Evolutionary conservation across 164 flowering plant species (phyloP), one percentile per base, ranked within the genome.

Genomic region (Aristolochia fimbriata): DNA sequence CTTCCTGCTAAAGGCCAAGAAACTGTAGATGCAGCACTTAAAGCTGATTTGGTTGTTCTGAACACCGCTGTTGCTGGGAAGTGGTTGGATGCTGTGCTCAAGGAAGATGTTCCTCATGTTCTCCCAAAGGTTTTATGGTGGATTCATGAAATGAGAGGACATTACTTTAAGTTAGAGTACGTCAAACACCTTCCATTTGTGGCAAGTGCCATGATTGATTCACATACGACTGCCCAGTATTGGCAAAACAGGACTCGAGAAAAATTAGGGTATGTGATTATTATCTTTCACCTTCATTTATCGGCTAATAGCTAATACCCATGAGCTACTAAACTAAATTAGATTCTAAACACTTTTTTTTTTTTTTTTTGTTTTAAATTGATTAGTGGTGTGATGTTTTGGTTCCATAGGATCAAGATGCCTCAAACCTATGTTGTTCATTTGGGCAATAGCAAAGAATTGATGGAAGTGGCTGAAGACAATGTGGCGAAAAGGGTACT

Each of bases 131-230:
- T 90, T 62, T 76, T 94, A 69, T 94, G 99, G 99, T 94, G 99
- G 99, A 94, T 94, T 71, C 99, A 91, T 80, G 99, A 94, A 76
- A 94, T 94, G 96, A 79, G 97, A 58, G 99, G 99, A 48, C 96
- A 94, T 73, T 94, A 94, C 73, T 94, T 88, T 79, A 88, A 80
- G 65, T 17, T 81, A 71, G 96, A 88, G 63, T 90, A 78, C 64
- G 95, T 94, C 43, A 91, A 88, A 81, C 88, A 94, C 81, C 96
- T 94, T 63, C 99, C 99, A 67, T 76, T 67, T 58, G 99, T 91
- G 78, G 96, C 97, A 46, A 93, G 95, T 71, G 91, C 93, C 60
- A 91, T 94, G 99, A 91, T 91, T 70, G 97, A 94, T 74, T 94
- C 99, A 60, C 87, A 91, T 68, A 71, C 77, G 51, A 90, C 97